phyloP scores from a whole-genome alignment of 148 eudicot species.

The Fagopyrum esculentum region DNA sequence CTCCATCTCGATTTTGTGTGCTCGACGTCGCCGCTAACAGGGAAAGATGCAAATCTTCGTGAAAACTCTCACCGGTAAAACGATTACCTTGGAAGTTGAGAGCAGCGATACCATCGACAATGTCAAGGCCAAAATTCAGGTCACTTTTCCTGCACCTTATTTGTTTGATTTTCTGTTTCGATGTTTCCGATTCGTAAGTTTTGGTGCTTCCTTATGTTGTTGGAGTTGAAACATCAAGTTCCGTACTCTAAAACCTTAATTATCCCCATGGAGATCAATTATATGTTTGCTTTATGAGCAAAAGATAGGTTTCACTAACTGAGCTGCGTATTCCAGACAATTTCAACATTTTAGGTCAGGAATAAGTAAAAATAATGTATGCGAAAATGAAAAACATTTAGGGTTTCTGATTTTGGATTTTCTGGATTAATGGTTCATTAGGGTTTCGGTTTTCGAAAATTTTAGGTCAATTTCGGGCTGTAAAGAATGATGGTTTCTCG shows the following conservation, averaged over 20 bases:
- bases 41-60: constrained; percentile 32
- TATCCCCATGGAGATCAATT: neutral
- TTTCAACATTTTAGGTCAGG: no score
- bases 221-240: neutral
- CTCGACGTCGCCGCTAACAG: neutral
- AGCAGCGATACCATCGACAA: constrained; percentile 31
- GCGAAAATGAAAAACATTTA: neutral
- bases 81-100: constrained; percentile 34
- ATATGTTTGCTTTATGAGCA: neutral
- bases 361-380: neutral
- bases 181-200: neutral
- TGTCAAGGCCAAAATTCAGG: constrained; percentile 14
- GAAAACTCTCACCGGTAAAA: constrained; percentile 34
- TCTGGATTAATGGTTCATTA: neutral
- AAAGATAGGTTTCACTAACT: neutral
- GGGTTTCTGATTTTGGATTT: neutral
- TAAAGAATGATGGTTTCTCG: neutral
- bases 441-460: neutral
- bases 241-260: neutral
- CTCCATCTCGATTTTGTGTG: neutral
- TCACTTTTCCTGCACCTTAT: neutral
- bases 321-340: neutral
- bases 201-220: constrained; percentile 1
- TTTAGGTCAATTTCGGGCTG: neutral
- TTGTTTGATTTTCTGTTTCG: constrained; percentile 9